phyloP scores from a whole-genome alignment of 805 yeast genomes.

The Yarrowia divulgata region DNA sequence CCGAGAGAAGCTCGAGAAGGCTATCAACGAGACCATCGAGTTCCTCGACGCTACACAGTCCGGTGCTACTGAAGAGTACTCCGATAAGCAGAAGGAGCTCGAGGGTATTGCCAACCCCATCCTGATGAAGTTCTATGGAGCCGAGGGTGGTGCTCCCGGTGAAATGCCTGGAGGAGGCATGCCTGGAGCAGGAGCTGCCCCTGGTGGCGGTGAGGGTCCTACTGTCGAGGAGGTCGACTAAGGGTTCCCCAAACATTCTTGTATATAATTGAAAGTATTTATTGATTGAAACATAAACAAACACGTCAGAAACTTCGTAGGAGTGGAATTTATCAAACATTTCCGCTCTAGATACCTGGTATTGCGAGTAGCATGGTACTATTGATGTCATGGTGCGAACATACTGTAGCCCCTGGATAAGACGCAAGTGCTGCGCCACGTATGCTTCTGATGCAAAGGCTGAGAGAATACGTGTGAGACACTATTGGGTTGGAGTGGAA shows the following conservation, averaged over 20 bases:
- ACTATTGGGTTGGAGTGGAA: not conserved
- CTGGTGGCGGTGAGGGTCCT: conserved; percentile 12
- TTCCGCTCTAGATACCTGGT: too few relatives aligned
- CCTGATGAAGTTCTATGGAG: conserved; percentile 9
- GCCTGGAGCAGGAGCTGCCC: conserved; percentile 40
- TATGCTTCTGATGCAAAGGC: not conserved
- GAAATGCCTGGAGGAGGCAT: conserved; percentile 56
- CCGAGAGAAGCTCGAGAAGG: conserved; percentile 71
- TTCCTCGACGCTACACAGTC: conserved; percentile 50
- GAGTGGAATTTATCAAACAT: too few relatives aligned
- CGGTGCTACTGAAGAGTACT: conserved; percentile 9
- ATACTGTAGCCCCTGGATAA: conserved; percentile 2
- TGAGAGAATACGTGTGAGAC: conserved; percentile 6
- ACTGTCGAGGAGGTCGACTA: conserved; percentile 22
- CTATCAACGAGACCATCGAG: conserved; percentile 81
- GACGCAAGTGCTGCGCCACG: not conserved
- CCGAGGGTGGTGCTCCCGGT: conserved; percentile 61
- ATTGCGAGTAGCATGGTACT: too few relatives aligned
- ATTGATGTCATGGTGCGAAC: too few relatives aligned
- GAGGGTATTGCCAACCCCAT: conserved; percentile 21
- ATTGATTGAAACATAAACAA: not conserved
- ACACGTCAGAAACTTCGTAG: too few relatives aligned
- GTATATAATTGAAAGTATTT: conserved; percentile 8
- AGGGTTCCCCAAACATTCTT: not conserved
- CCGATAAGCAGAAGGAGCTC: conserved; percentile 8